Evolutionary conservation across 2,329 filamentous ascomycete species (phyloP), one percentile per base, ranked within the genome.

Genomic region (Anthostomella pinea): DNA sequence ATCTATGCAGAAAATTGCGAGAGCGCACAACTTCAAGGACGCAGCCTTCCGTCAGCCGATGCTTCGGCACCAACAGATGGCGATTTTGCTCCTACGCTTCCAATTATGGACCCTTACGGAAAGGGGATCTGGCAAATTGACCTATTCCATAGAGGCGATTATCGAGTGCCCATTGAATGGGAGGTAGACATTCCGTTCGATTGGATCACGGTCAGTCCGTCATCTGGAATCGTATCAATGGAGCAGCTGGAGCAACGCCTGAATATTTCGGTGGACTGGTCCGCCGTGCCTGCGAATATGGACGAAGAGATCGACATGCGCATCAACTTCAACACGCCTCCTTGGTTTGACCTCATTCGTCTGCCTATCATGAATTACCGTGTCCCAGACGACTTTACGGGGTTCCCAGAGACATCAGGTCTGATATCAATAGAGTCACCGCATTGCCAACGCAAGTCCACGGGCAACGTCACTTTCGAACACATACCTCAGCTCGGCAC

Each of bases 1-100:
- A 65, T 81, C 6, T 65, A 68, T 3, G 65, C 77, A 2, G 72
- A 80, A 51, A 72, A 69, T 36, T 78, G 80, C 43, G 77, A 76
- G 13, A 71, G 73, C 2, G 67, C 80, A 7, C 67, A 55, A 49
- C 72, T 56, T 40, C 72, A 52, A 69, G 76, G 1, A 69, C 72
- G 1, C 66, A 72, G 26, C 70, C 75, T 39, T 72, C 78, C 57
- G 58, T 43, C 47, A 5, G 22, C 24, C 3, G 45, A 39, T 20
- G 56, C 11, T 75, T 69, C 59, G 69, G 78, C 48, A 55, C 46
- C 43, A 67, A 63, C 35, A 53, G 67, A 4, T 57, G 63, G 14
- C 58, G 11, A 31, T 2, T 50, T 67, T 35, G 60, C 57, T 1
- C 62, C 74, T 3, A 64, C 61, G 3, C 58, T 75, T 9, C 66